Percentiles rank a stretch among this genome's conserved stretches.
These are phyloP conservation scores for Baeospora myosura DNA, from an alignment of 1,284 basidiomycete genomes.

Conservation along the genomic window DNA sequence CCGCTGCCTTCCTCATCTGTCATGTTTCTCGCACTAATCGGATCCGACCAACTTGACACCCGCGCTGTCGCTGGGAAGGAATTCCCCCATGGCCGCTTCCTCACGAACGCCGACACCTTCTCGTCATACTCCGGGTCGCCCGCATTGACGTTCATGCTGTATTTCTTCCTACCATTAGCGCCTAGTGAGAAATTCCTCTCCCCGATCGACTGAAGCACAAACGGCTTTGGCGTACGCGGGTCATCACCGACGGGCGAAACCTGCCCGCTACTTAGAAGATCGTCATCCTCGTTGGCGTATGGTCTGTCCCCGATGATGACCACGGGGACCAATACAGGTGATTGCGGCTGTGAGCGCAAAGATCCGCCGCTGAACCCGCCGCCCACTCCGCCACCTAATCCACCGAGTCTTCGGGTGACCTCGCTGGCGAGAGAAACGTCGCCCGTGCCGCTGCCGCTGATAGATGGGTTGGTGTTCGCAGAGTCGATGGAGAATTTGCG, in stretches of 20 bases:
- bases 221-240: slow-evolving; percentile 33
- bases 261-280: slow-evolving; percentile 64
- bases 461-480: too few species aligned
- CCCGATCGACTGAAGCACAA: slow-evolving; percentile 21
- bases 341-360: background rate
- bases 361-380: too few species aligned
- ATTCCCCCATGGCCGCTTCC: slow-evolving; percentile 2
- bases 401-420: too few species aligned
- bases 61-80: slow-evolving; percentile 17
- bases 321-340: too few species aligned
- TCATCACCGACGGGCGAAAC: slow-evolving; percentile 46
- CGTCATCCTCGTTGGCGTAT: slow-evolving; percentile 35
- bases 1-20: slow-evolving; percentile 14
- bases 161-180: background rate
- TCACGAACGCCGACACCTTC: background rate
- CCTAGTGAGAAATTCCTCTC: slow-evolving; percentile 3
- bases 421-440: too few species aligned
- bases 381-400: too few species aligned
- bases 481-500: too few species aligned
- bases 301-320: background rate
- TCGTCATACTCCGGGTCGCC: slow-evolving; percentile 1
- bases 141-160: background rate
- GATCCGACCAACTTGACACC: slow-evolving; percentile 48
- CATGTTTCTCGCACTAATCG: slow-evolving; percentile 32
- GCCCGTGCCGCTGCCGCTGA: too few species aligned